Evolutionary conservation across 2,329 filamentous ascomycete species (phyloP), one percentile per base, ranked within the genome.

Genomic region (Chaetothyriales sp.): DNA sequence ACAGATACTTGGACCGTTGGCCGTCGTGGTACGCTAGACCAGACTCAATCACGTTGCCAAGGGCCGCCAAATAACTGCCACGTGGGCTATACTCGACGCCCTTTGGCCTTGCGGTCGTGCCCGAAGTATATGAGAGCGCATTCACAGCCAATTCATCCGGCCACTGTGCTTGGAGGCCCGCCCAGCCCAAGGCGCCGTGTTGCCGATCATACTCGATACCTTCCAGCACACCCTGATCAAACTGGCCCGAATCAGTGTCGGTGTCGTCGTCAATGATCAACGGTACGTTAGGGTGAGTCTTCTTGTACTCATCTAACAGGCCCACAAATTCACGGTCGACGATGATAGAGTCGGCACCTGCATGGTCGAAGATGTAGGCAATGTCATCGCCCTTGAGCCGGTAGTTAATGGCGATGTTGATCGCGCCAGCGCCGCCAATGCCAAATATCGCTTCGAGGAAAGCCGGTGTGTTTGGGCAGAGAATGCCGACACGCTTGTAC

Each of bases 71-170:
- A 64, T 97, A 98, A 6, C 81, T 81, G 3, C 89, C 86, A 46
- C 92, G 78, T 66, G 97, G 87, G 1, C 88, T 95, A 64, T 85
- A 95, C 51, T 94, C 82, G 2, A 95, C 90, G 4, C 92, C 92
- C 67, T 98, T 97, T 1, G 92, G 92, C 28, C 78, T 76, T 0
- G 89, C 89, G 0, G 92, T 97, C 1, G 92, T 97, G 3, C 90
- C 90, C 25, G 85, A 92, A 0, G 92, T 98, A 66, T 97, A 97
- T 1, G 90, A 87, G 51, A 98, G 80, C 2, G 89, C 88, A 55
- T 97, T 77, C 60, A 87, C 77, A 54, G 81, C 81, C 59, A 95
- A 84, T 66, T 98, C 92, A 61, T 88, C 77, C 1, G 75, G 71
- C 2, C 78, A 77, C 58, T 89, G 82, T 1, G 79, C 75, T 56